Base-by-base conservation (phyloP, 768 basidiomycete species). In the Lepiota subincarnata region DNA sequence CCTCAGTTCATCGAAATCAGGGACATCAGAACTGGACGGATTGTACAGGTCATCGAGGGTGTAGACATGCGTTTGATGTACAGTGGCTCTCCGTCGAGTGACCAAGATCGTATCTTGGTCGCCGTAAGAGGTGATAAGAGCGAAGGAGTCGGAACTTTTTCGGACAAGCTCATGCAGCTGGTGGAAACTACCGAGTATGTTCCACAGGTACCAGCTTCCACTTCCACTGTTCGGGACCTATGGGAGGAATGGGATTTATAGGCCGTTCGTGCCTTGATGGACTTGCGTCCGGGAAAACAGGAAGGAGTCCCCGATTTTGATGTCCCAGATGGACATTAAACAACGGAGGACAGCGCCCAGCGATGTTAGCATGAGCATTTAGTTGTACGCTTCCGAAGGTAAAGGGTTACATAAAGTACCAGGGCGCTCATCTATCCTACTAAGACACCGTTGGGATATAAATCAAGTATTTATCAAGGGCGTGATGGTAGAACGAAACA, bases 11-110 rank as follows among this genome's bases (percentile, higher is more conserved):
- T 93, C 61, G 91, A 93, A 65, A 72, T 92, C 22, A 81, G 91
- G 51, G 73, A 81, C 55, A 69, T 82, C 22, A 67, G 72, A 12
- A 86, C 84, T 1, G 84, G 87, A 3, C 68, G 79, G 47, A 80
- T 93, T 16, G 80, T 84, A n/a, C 91, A 93, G 67, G 87, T 91
- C n/a, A 82, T 92, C 40, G 86, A 89, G 61, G 89, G 77, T 0
- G 59, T 62, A 10, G 87, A 90, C 59, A 78, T 92, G 35, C 81
- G 87, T 20, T 73, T 89, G 24, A 66, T 89, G 44, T 76, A 86
- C 63, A 66, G 70, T 11, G 76, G 73, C 0, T 66, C 71, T 24
- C 61, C 63, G 16, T 60, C 57, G 22, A 62, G 60, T 22, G 46
- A 54, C 37, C 67, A 72, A 39, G 71, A 79, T 47, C 73, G 80